Percentiles rank a stretch among this genome's conserved stretches.
Conservation (phyloP, 371 early-diverging fungal species). For the Phascolomyces articulosus region DNA sequence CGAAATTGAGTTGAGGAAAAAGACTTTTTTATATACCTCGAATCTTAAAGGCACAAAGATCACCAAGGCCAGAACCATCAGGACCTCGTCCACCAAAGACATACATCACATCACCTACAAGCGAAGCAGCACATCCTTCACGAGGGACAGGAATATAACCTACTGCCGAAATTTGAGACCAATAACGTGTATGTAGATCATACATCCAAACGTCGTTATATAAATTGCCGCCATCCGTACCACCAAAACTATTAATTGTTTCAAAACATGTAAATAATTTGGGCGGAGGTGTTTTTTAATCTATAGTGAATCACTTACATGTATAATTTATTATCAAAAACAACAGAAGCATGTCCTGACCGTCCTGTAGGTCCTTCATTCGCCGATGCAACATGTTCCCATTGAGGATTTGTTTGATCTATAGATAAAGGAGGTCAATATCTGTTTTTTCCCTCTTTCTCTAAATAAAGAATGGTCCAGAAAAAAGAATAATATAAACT, state of each 20-base stretch:
- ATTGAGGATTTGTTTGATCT: slow-evolving; percentile 38
- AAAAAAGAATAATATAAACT: slow-evolving; percentile 17
- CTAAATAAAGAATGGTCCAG: too few species aligned
- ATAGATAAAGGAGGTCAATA: neutral
- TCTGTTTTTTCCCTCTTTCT: too few species aligned
- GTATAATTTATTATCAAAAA: slow-evolving; percentile 58
- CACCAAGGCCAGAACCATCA: slow-evolving; percentile 63
- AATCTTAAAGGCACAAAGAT: slow-evolving; percentile 76
- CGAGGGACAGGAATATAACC: slow-evolving; percentile 72
- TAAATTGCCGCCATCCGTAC: slow-evolving; percentile 67
- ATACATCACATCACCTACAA: slow-evolving; percentile 78
- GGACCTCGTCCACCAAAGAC: slow-evolving; percentile 73
- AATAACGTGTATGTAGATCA: slow-evolving; percentile 57
- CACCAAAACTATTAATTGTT: slow-evolving; percentile 65
- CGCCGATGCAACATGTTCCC: slow-evolving; percentile 49
- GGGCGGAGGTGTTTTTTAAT: too few species aligned
- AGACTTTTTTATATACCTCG: slow-evolving; percentile 55
- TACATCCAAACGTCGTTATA: slow-evolving; percentile 81
- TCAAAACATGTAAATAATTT: too few species aligned
- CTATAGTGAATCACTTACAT: slow-evolving; percentile 60
- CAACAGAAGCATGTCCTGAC: slow-evolving; percentile 60
- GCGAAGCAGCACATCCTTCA: slow-evolving; percentile 65
- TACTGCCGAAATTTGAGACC: slow-evolving; percentile 64
- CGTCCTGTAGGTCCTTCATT: slow-evolving; percentile 61
- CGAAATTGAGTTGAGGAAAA: neutral